Evolutionary conservation across 2,329 filamentous ascomycete species (phyloP), one percentile per base, ranked within the genome.

Genomic region (Fusarium pseudograminearum): DNA sequence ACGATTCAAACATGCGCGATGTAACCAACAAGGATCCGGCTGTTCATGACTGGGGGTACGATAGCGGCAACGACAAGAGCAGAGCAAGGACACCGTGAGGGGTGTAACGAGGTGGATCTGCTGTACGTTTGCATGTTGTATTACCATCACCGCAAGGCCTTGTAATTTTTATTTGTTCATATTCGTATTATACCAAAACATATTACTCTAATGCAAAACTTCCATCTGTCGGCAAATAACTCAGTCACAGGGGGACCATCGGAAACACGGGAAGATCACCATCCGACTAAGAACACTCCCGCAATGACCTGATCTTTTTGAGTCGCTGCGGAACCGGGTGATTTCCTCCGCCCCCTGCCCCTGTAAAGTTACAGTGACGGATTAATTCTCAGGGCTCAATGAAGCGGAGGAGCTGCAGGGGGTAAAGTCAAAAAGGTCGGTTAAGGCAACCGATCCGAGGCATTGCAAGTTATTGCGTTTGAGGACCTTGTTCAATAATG

Each of bases 1-100:
- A 56, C 6, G 42, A 57, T 11, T 28, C 26, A 22, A 55, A 57
- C 12, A 12, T 18, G 24, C 18, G 31, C 12, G 38, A 53, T 28
- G 41, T 38, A 24, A 54, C 52, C 9, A 53, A 44, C 9, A 53
- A 38, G 33, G 42, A 57, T n/a, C 65, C 65, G 5, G 41, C 55
- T 11, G 50, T 38, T 7, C 54, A 70, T 28, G 69, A 70, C 47
- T 72, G 69, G 69, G 69, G 65, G 4, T 72, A 51, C n/a, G 44
- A 46, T 2, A 30, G 28, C 12, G n/a, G 18, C 45, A 60, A 64
- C 15, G 26, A 44, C 41, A n/a, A 26, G 11, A 40, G 36, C 52
- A 12, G 57, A 61, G 20, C 55, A 53, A 28, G 41, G 41, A 44
- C 41, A 7, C 61, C 60, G 14, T 65, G 14, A 42, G 6, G 24